Conservation (phyloP, 176 grass and related monocot species). For the Saccharum spontaneum region DNA sequence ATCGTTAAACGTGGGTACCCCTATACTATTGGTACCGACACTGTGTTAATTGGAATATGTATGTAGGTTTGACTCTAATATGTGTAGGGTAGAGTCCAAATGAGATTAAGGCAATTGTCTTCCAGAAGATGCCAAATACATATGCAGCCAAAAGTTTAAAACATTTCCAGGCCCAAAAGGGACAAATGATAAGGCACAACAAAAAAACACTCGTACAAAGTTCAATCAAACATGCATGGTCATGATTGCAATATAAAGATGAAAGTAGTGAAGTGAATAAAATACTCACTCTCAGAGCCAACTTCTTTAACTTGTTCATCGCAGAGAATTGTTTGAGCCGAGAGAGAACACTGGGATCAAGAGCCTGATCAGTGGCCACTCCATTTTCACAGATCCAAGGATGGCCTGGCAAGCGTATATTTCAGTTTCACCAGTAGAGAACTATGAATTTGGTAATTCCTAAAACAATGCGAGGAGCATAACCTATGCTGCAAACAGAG, state of each 20-base stretch:
- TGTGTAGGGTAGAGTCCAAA: conserved; percentile 3
- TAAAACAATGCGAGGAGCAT: neutral
- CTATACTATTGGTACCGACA: too few relatives aligned
- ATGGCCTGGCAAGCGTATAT: conserved; percentile 55
- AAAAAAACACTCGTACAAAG: neutral
- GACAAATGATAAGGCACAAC: neutral
- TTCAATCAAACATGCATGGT: neutral
- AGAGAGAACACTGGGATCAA: conserved; percentile 82
- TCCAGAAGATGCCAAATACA: neutral
- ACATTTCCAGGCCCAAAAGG: neutral
- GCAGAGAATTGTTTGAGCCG: conserved; percentile 82
- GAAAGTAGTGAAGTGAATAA: neutral
- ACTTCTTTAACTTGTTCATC: conserved; percentile 93
- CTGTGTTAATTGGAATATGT: neutral
- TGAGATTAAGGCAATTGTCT: neutral
- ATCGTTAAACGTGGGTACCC: too few relatives aligned
- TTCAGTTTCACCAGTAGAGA: neutral
- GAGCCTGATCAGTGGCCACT: conserved; percentile 53
- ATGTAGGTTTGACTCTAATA: neutral
- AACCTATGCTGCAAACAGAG: neutral
- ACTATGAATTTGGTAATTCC: neutral
- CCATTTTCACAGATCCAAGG: conserved; percentile 92
- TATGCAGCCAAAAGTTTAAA: neutral
- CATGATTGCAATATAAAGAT: conserved; percentile 2
- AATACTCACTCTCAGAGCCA: conserved; percentile 39